Percentiles rank a stretch among this genome's conserved stretches.
These are phyloP conservation scores for Abrus pulchellus DNA, from an alignment of 306 rosid species.

Conservation along the genomic window DNA sequence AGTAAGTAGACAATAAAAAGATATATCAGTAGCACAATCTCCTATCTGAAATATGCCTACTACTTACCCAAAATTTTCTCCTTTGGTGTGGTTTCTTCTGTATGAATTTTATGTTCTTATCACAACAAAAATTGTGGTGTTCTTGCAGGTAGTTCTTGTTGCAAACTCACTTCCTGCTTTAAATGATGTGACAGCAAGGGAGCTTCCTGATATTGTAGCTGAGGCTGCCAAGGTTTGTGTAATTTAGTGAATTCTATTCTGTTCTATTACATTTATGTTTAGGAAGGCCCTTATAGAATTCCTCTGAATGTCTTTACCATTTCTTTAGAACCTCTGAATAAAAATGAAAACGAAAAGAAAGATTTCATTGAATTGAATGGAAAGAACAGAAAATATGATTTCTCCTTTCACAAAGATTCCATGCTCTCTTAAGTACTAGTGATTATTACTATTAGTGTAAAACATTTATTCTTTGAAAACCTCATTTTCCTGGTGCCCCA, in stretches of 20 bases:
- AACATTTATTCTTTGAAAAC: slow-evolving; percentile 28
- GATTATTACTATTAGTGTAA: neutral
- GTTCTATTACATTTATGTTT: slow-evolving; percentile 24
- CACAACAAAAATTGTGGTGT: slow-evolving; percentile 16
- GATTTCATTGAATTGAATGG: too few relatives aligned
- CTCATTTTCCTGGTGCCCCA: neutral
- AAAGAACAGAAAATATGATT: too few relatives aligned
- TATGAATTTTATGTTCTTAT: slow-evolving; percentile 21
- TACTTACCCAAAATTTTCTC: neutral
- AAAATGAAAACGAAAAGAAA: too few relatives aligned
- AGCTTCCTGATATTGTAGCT: slow-evolving; percentile 95
- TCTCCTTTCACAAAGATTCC: too few relatives aligned
- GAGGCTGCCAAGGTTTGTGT: slow-evolving; percentile 96
- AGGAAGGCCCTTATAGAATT: slow-evolving; percentile 14
- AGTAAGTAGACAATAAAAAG: neutral
- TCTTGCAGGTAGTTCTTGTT: slow-evolving; percentile 90
- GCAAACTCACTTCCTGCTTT: slow-evolving; percentile 97
- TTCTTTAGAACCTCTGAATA: neutral
- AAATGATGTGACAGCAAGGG: slow-evolving; percentile 96
- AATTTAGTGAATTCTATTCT: neutral
- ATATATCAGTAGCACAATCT: slow-evolving; percentile 34
- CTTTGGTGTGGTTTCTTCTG: slow-evolving; percentile 11
- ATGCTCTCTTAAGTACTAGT: slow-evolving; percentile 5
- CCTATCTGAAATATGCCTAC: slow-evolving; percentile 6
- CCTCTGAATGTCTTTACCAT: slow-evolving; percentile 12